These are phyloP conservation scores for Hymenoscyphus albidus DNA, from an alignment of 2,329 filamentous ascomycete genomes.

Conservation along the genomic window DNA sequence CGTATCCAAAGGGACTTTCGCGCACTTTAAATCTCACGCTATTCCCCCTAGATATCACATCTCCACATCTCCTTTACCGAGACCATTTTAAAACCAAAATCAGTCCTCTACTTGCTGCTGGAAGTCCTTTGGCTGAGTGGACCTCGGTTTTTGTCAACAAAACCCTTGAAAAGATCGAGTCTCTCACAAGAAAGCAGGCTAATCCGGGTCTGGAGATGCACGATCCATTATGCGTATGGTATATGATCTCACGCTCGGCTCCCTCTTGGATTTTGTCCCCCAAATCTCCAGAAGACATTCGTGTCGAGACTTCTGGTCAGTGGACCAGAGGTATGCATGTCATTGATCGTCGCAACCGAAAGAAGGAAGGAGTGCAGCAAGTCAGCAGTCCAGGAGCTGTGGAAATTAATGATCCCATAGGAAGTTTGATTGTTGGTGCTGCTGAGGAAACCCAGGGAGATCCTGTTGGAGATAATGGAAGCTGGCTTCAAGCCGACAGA, in stretches of 20 bases:
- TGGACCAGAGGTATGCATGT: conserved; percentile 94
- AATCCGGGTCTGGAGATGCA: conserved; percentile 65
- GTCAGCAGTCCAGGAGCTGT: conserved; percentile 34
- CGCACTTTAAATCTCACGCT: conserved; percentile 63
- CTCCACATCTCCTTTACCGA: conserved; percentile 61
- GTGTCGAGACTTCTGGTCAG: conserved; percentile 85
- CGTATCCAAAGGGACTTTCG: conserved; percentile 63
- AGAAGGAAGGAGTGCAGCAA: conserved; percentile 42
- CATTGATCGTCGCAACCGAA: conserved; percentile 65
- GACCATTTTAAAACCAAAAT: conserved; percentile 56
- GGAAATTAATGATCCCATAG: conserved; percentile 36
- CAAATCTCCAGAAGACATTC: conserved; percentile 69
- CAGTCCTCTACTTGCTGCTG: conserved; percentile 51
- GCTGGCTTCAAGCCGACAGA: conserved; percentile 70
- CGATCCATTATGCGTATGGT: conserved; percentile 77
- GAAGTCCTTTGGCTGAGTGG: conserved; percentile 73
- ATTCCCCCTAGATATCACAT: conserved; percentile 76
- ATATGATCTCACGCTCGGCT: conserved; percentile 61
- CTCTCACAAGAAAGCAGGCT: conserved; percentile 54
- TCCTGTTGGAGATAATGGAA: conserved; percentile 65
- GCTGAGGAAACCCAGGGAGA: conserved; percentile 47
- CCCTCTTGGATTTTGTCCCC: conserved; percentile 54
- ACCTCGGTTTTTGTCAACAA: conserved; percentile 66
- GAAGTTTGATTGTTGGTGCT: conserved; percentile 39
- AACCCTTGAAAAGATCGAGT: conserved; percentile 65